Conservation (phyloP, 2,329 filamentous ascomycete genomes). For the Penicillium janthinellum region DNA sequence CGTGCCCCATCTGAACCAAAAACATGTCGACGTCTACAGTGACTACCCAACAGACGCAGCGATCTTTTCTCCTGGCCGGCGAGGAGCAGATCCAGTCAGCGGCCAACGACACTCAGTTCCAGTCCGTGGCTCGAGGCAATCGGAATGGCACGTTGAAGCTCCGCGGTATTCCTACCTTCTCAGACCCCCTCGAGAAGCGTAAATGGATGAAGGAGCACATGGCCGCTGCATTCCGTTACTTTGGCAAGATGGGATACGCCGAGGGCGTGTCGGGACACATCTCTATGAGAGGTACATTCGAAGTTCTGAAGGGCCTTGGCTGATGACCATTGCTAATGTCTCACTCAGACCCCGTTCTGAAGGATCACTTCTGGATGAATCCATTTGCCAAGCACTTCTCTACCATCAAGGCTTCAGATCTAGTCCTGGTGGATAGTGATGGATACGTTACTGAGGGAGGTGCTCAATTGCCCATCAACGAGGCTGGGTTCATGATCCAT, state of each 20-base stretch:
- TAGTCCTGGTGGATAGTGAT: constrained; percentile 44
- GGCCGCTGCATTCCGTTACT: constrained; percentile 46
- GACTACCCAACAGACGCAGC: constrained; percentile 16
- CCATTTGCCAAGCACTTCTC: constrained; percentile 45
- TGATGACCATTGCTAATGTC: neutral
- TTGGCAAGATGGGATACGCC: constrained; percentile 44
- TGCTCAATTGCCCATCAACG: constrained; percentile 43
- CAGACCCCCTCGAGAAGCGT: constrained; percentile 48
- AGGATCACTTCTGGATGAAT: constrained; percentile 46
- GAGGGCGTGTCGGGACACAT: constrained; percentile 49
- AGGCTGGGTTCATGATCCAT: constrained; percentile 62
- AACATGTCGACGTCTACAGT: constrained; percentile 24
- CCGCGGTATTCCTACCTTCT: constrained; percentile 43
- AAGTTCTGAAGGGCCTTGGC: neutral
- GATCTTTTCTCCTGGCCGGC: constrained; percentile 22
- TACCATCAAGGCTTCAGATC: constrained; percentile 44
- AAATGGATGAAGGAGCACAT: constrained; percentile 56
- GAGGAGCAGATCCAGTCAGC: constrained; percentile 28
- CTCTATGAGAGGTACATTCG: constrained; percentile 37
- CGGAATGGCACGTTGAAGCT: constrained; percentile 41
- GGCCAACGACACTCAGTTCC: constrained; percentile 33
- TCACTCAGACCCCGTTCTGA: constrained; percentile 36
- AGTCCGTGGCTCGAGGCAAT: constrained; percentile 39
- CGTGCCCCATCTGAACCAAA: neutral
- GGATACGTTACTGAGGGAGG: constrained; percentile 46